These are phyloP conservation scores for Suhomyces vadensis DNA, from an alignment of 805 yeast species.

Conservation along the genomic window DNA sequence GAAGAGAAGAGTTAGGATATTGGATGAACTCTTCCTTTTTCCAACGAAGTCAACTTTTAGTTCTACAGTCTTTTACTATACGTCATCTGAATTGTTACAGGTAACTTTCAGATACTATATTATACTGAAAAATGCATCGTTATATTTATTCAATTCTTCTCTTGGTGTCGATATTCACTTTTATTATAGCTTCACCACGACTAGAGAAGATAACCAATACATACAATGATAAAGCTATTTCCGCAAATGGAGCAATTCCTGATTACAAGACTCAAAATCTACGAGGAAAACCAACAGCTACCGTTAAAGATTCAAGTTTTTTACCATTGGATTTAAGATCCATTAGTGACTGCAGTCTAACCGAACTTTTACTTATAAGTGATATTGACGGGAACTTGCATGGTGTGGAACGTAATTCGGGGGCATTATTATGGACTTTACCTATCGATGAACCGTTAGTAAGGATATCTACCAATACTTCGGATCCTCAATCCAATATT, in stretches of 20 bases:
- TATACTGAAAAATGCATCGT: conserved; percentile 1
- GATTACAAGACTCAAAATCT: not conserved
- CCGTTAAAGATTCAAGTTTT: conserved; percentile 18
- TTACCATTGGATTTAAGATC: conserved; percentile 41
- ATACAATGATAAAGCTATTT: conserved; percentile 9
- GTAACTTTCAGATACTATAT: not conserved
- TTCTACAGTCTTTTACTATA: not conserved
- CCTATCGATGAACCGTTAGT: conserved; percentile 67
- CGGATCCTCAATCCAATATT: conserved; percentile 26
- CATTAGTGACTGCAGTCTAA: conserved; percentile 48
- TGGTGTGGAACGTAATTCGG: conserved; percentile 74
- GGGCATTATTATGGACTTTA: conserved; percentile 75
- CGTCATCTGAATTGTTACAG: not conserved
- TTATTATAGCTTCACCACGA: conserved; percentile 20
- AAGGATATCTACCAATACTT: conserved; percentile 32
- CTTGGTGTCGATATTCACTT: conserved; percentile 8
- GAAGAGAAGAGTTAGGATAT: too few species aligned
- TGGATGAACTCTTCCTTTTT: not conserved
- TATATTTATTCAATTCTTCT: not conserved
- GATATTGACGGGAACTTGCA: conserved; percentile 88
- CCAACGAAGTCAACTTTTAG: too few species aligned
- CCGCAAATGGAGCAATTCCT: conserved; percentile 1
- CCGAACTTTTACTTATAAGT: conserved; percentile 65
- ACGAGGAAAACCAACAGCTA: not conserved
- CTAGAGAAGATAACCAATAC: conserved; percentile 20